phyloP scores from a whole-genome alignment of 352 stramenopile genomes.

The Globisporangium acanthophoron region DNA sequence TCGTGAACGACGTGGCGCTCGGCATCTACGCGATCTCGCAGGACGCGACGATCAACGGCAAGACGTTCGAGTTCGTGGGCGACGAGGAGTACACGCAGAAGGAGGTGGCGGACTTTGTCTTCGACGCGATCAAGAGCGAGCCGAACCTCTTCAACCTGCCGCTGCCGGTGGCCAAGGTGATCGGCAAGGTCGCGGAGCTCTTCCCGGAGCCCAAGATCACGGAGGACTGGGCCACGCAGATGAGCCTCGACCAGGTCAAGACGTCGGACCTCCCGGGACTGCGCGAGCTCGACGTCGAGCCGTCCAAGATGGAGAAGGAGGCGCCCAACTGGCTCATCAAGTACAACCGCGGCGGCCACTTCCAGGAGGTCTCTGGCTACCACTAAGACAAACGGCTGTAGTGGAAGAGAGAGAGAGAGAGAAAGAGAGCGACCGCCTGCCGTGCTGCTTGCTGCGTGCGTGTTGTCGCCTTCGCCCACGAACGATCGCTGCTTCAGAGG shows the following conservation, averaged over 20 bases:
- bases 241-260: constrained; percentile 83
- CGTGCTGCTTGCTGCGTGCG: not conserved
- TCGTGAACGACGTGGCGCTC: constrained; percentile 78
- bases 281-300: constrained; percentile 81
- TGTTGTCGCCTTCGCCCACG: not conserved
- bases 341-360: constrained; percentile 94
- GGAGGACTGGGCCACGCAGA: constrained; percentile 63
- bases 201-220: constrained; percentile 85
- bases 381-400: constrained; percentile 36
- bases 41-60: constrained; percentile 85
- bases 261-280: constrained; percentile 70
- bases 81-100: constrained; percentile 96
- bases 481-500: not conserved
- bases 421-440: no score
- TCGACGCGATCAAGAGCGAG: constrained; percentile 85
- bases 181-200: constrained; percentile 77
- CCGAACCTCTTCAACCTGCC: constrained; percentile 79
- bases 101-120: constrained; percentile 96
- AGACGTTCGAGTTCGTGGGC: constrained; percentile 95
- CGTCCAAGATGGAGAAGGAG: constrained; percentile 92
- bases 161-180: constrained; percentile 60
- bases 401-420: not conserved
- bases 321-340: constrained; percentile 94
- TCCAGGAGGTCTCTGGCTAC: constrained; percentile 88
- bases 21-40: constrained; percentile 77